A percentile compares a stretch with the other conserved stretches of the same genome.
phyloP scores from a whole-genome alignment of 2,329 filamentous ascomycete species.

The Trichocomaceae sp. region DNA sequence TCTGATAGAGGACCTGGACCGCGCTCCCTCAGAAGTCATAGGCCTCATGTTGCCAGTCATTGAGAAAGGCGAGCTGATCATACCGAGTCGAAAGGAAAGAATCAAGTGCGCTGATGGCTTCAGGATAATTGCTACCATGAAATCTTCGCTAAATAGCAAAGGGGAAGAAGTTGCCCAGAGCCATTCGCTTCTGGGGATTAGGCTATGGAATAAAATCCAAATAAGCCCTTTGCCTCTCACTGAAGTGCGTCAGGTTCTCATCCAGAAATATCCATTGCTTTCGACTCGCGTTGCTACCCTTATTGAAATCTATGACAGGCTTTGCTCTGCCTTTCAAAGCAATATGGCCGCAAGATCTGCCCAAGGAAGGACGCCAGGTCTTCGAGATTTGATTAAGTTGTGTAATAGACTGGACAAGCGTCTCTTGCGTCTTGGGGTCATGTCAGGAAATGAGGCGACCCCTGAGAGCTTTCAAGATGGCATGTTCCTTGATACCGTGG shows the following conservation, averaged over 20 bases:
- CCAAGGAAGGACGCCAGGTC: constrained; percentile 53
- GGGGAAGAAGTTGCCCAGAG: constrained; percentile 66
- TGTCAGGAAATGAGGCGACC: constrained; percentile 62
- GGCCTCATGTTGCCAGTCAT: constrained; percentile 88
- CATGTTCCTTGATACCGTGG: constrained; percentile 88
- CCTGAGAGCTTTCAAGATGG: constrained; percentile 67
- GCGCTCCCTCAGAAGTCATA: constrained; percentile 89
- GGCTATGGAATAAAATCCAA: constrained; percentile 76
- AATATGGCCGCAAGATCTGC: constrained; percentile 33
- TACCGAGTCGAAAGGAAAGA: constrained; percentile 80
- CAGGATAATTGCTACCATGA: constrained; percentile 83
- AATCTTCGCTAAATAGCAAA: constrained; percentile 58
- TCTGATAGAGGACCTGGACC: constrained; percentile 91
- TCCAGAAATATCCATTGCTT: constrained; percentile 63
- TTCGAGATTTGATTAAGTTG: constrained; percentile 85
- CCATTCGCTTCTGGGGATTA: constrained; percentile 65
- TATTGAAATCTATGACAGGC: constrained; percentile 50
- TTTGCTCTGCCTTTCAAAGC: constrained; percentile 34
- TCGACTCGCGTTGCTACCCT: constrained; percentile 49
- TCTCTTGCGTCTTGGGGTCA: constrained; percentile 52
- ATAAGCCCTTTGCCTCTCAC: constrained; percentile 58
- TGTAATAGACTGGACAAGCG: constrained; percentile 68
- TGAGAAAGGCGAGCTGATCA: constrained; percentile 81
- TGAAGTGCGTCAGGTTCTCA: constrained; percentile 70
- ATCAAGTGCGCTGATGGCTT: constrained; percentile 80